A percentile compares a stretch with the other conserved stretches of the same genome.
phyloP scores from a whole-genome alignment of 441 rosid genomes.

The Viola pubescens region DNA sequence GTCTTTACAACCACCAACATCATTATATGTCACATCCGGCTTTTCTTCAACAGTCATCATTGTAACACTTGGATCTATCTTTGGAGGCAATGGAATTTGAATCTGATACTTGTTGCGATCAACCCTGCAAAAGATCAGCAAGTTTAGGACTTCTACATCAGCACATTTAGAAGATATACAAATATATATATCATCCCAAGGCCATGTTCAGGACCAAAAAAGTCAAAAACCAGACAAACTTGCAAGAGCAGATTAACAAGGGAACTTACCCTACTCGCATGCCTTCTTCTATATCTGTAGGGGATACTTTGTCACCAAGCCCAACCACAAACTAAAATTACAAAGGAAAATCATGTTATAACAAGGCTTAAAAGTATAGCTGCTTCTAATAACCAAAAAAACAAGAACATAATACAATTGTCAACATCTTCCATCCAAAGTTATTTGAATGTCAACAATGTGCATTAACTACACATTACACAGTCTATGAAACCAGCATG shows the following conservation, averaged over 20 bases:
- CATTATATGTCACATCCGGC: conserved; percentile 96
- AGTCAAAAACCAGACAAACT: neutral
- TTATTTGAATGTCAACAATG: too few relatives aligned
- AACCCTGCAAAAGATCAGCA: conserved; percentile 43
- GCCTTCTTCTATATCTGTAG: conserved; percentile 98
- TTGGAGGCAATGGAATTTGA: conserved; percentile 95
- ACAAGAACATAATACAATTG: too few relatives aligned
- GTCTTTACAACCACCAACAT: conserved; percentile 98
- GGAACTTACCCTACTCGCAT: conserved; percentile 89
- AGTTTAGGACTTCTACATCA: neutral
- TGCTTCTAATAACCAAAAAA: neutral
- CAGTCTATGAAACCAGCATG: neutral
- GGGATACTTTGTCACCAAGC: conserved; percentile 96
- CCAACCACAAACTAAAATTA: conserved; percentile 86
- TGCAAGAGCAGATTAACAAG: neutral
- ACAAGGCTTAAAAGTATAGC: neutral
- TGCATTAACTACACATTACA: too few relatives aligned
- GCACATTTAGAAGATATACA: neutral
- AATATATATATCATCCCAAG: neutral
- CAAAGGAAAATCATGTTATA: conserved; percentile 5
- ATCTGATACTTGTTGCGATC: conserved; percentile 95
- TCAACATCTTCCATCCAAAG: neutral
- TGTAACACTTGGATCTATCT: conserved; percentile 95
- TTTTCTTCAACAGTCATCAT: conserved; percentile 99
- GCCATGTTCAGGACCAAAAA: neutral